Conservation (phyloP, 257 asterid species). For the Rehmannia glutinosa region DNA sequence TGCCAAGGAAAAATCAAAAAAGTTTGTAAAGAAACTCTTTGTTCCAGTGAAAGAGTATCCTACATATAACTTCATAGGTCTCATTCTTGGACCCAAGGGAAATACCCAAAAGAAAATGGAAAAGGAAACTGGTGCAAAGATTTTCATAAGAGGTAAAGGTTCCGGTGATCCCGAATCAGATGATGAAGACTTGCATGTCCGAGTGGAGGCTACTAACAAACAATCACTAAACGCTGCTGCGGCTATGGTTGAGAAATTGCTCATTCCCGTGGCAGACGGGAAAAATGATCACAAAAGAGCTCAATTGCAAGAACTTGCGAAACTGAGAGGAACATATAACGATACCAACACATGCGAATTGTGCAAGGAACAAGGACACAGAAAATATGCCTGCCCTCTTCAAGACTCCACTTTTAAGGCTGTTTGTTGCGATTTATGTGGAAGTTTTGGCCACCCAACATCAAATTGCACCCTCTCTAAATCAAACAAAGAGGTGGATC, state of each 20-base stretch:
- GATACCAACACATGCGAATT: slow-evolving; percentile 24
- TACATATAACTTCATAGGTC: slow-evolving; percentile 32
- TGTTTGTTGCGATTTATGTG: slow-evolving; percentile 31
- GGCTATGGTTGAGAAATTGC: slow-evolving; percentile 34
- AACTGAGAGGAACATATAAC: slow-evolving; percentile 24
- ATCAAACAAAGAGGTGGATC: slow-evolving; percentile 25
- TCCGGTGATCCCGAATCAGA: slow-evolving; percentile 19
- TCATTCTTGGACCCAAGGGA: slow-evolving; percentile 46
- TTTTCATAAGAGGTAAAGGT: slow-evolving; percentile 32
- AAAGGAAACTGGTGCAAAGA: slow-evolving; percentile 38
- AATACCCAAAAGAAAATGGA: slow-evolving; percentile 45
- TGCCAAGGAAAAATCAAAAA: slow-evolving; percentile 8
- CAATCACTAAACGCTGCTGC: slow-evolving; percentile 29
- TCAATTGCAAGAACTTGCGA: slow-evolving; percentile 32
- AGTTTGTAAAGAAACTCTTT: slow-evolving; percentile 24
- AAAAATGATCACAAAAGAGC: slow-evolving; percentile 30
- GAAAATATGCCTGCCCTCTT: slow-evolving; percentile 29
- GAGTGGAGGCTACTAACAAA: slow-evolving; percentile 30
- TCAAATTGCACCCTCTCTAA: slow-evolving; percentile 23
- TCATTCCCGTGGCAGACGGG: slow-evolving; percentile 32
- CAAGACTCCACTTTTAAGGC: slow-evolving; percentile 25
- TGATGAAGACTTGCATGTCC: slow-evolving; percentile 30
- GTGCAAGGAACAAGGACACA: slow-evolving; percentile 35
- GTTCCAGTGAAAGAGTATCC: slow-evolving; percentile 33
- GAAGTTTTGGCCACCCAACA: slow-evolving; percentile 30